A percentile compares a stretch with the other conserved stretches of the same genome.
phyloP scores from a whole-genome alignment of 176 grass and related monocot genomes.

The Lolium perenne region DNA sequence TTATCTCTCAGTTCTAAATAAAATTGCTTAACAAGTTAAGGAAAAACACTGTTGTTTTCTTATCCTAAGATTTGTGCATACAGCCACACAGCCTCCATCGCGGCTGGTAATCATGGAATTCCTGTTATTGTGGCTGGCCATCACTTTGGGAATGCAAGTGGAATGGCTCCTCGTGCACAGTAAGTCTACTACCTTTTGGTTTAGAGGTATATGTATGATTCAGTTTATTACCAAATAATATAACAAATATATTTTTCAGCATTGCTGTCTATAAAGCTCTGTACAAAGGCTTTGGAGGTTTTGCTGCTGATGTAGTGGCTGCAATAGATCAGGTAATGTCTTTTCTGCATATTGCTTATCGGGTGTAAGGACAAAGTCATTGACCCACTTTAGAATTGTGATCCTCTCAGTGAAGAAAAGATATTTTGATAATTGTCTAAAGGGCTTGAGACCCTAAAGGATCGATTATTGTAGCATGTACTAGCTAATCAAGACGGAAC shows the following conservation, averaged over 20 bases:
- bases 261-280: slow-evolving; percentile 99
- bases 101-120: slow-evolving; percentile 94
- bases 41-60: not conserved
- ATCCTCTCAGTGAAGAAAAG: not conserved
- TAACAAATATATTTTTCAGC: slow-evolving; percentile 53
- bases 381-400: not conserved
- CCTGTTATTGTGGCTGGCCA: slow-evolving; percentile 88
- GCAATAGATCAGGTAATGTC: slow-evolving; percentile 92
- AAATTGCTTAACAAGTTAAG: too few species aligned
- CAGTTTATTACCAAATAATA: slow-evolving; percentile 8
- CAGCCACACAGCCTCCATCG: slow-evolving; percentile 96
- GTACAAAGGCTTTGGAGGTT: slow-evolving; percentile 98
- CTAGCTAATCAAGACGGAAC: not conserved
- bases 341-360: slow-evolving; percentile 29
- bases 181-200: slow-evolving; percentile 53
- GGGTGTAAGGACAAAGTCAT: slow-evolving; percentile 7
- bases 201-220: slow-evolving; percentile 8
- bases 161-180: slow-evolving; percentile 99
- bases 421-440: slow-evolving; percentile 1
- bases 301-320: slow-evolving; percentile 99
- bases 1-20: too few species aligned
- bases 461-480: slow-evolving; percentile 4
- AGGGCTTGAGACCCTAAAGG: not conserved
- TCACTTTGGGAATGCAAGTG: slow-evolving; percentile 95
- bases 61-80: slow-evolving; percentile 39